phyloP scores from a whole-genome alignment of 257 asterid species.

The Haberlea rhodopensis region DNA sequence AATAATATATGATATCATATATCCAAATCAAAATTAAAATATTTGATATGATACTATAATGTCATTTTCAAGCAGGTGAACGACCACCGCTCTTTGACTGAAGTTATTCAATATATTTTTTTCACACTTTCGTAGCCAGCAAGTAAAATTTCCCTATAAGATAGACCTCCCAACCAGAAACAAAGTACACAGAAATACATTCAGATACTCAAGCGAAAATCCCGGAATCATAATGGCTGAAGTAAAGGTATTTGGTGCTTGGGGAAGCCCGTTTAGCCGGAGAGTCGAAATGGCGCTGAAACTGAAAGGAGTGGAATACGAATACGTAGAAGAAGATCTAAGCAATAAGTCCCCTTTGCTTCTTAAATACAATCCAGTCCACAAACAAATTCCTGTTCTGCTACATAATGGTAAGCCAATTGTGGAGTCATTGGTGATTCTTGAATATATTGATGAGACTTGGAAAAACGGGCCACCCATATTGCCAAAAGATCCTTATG shows the following conservation, averaged over 20 bases:
- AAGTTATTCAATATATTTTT: too few species aligned
- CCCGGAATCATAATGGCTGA: background rate
- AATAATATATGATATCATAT: too few species aligned
- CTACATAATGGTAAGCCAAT: conserved; percentile 37
- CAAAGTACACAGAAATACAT: background rate
- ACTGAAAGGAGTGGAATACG: conserved; percentile 39
- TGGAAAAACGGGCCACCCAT: conserved; percentile 27
- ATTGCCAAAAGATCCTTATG: conserved; percentile 34
- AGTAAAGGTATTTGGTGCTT: background rate
- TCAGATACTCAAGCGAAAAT: background rate
- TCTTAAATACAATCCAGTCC: conserved; percentile 35
- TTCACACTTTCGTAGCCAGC: background rate
- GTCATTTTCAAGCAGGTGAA: too few species aligned
- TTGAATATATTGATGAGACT: conserved; percentile 44
- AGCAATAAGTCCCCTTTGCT: conserved; percentile 26
- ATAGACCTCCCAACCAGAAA: background rate
- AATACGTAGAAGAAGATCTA: conserved; percentile 29
- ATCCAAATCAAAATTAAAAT: too few species aligned
- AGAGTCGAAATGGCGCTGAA: conserved; percentile 43
- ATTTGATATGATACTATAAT: too few species aligned
- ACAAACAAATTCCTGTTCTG: conserved; percentile 32
- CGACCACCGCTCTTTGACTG: too few species aligned
- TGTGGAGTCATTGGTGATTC: conserved; percentile 29
- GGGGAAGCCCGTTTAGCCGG: conserved; percentile 32
- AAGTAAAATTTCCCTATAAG: background rate